These are phyloP conservation scores for Eimeria maxima DNA, from an alignment of 169 alveolate species.

Conservation along the genomic window DNA sequence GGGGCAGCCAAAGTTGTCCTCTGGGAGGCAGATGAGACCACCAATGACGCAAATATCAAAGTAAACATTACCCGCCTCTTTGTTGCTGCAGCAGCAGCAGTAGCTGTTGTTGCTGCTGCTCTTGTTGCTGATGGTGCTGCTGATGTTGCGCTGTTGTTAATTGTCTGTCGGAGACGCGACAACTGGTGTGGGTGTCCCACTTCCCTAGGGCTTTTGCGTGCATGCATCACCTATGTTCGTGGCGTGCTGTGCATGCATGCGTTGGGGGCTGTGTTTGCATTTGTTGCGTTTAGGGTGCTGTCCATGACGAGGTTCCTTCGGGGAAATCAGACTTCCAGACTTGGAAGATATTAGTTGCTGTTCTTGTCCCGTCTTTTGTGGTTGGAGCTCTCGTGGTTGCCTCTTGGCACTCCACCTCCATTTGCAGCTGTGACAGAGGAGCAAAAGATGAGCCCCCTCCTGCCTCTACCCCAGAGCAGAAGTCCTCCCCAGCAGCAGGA, in stretches of 20 bases:
- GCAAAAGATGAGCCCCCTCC: not conserved
- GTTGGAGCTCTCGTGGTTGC: conserved; percentile 36
- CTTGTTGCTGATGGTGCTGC: not conserved
- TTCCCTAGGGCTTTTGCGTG: too few relatives aligned
- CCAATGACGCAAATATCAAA: not conserved
- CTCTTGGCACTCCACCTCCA: conserved; percentile 20
- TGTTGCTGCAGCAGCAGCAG: not conserved
- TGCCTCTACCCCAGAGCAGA: too few relatives aligned
- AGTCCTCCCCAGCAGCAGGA: too few relatives aligned
- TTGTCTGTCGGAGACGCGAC: too few relatives aligned
- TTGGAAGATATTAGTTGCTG: conserved; percentile 45
- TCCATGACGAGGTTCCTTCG: not conserved
- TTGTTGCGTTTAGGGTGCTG: conserved; percentile 16
- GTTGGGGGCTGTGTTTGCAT: not conserved
- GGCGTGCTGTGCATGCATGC: not conserved
- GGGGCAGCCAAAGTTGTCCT: conserved; percentile 21
- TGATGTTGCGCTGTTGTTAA: too few relatives aligned
- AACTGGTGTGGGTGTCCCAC: too few relatives aligned
- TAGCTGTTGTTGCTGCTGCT: conserved; percentile 11
- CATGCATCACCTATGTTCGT: too few relatives aligned
- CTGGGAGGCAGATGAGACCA: not conserved
- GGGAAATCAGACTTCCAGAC: conserved; percentile 45
- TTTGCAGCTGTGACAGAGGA: conserved; percentile 15
- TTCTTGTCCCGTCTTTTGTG: conserved; percentile 16
- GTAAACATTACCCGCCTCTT: not conserved